Evolutionary conservation across 441 rosid genomes (phyloP), one percentile per base, ranked within the genome.

Genomic region (Raphanus hybrid): DNA sequence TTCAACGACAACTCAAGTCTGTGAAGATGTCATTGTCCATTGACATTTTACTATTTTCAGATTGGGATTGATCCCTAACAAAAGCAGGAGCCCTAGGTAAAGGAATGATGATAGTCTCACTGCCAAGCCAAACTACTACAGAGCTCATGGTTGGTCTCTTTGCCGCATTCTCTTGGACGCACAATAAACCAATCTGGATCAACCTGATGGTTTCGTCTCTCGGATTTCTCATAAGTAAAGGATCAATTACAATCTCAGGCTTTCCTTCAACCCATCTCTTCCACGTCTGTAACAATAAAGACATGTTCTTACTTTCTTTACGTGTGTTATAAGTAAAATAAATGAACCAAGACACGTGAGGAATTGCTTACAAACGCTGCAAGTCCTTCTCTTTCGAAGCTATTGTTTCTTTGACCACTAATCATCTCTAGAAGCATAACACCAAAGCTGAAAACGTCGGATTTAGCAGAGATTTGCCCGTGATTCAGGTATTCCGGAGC

Each of bases 151-250:
- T 63, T 67, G 82, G 85, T 62, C 83, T 71, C 8, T 43, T 45
- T 5, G 71, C 18, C 29, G 58, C 68, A 68, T 77, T 74, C 73
- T 82, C 79, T 55, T 82, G 86, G 34, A 79, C 85, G 14, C 87
- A 84, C 61, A 55, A 55, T 55, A 55, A 55, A 55, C 61, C 61
- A 55, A 55, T 55, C 61, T 55, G 61, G 61, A 55, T 55, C 61
- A 55, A 55, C 61, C 18, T 55, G 26, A 54, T 54, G 27, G 16
- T 16, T 26, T 54, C 60, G 26, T 54, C 16, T 54, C 60, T 54
- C 11, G 26, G 27, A 18, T 54, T 54, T 8, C 7, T 18, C 11
- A 54, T 54, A 27, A 54, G 7, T 0, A 11, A 0, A 4, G 71
- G 71, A 62, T 54, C 60, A 54, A 16, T 54, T 0, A 54, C 26